Evolutionary conservation across 495 filamentous ascomycete species (phyloP), one percentile per base, ranked within the genome.

Genomic region (Chaetomium fimeti): DNA sequence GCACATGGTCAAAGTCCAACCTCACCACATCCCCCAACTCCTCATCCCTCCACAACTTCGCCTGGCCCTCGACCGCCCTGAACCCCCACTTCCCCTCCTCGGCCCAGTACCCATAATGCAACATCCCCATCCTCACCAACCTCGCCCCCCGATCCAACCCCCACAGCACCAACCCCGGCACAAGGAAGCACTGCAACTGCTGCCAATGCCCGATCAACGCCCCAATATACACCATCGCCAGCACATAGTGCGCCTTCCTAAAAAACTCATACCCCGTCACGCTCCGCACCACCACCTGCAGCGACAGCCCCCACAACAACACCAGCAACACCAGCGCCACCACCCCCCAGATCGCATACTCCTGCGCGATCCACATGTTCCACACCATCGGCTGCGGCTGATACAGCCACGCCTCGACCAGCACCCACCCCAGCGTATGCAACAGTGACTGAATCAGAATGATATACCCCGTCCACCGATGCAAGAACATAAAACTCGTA

Each of bases 191-290:
- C 43, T 80, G 77, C 40, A 89, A 73, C 48, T 84, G 70, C 11
- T 76, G 71, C 88, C 87, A 90, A 64, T 90, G 87, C 9, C 81
- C 87, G 81, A 86, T 89, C 69, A 86, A 85, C 36, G 85, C 86
- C 0, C 86, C 87, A 32, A 89, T 78, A 68, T 87, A 89, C 20
- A 89, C 72, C 75, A 85, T 81, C 0, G 87, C 87, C 15, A 89
- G 67, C 13, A 88, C 73, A 66, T 88, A 86, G 69, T 89, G 87
- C 3, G 79, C 69, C 64, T 89, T 87, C 13, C 85, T 77, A 73
- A 89, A 90, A 66, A 85, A 79, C 66, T 89, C 87, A 70, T 89
- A 88, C 5, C 87, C 88, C 0, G 85, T 88, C n/a, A 82, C 69
- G 25, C 57, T 45, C 40, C 77, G 73, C 57, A 88, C 84, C 0